A percentile compares a stretch with the other conserved stretches of the same genome.
Conservation (phyloP, 257 asterid genomes). For the Nicotiana tabacum region DNA sequence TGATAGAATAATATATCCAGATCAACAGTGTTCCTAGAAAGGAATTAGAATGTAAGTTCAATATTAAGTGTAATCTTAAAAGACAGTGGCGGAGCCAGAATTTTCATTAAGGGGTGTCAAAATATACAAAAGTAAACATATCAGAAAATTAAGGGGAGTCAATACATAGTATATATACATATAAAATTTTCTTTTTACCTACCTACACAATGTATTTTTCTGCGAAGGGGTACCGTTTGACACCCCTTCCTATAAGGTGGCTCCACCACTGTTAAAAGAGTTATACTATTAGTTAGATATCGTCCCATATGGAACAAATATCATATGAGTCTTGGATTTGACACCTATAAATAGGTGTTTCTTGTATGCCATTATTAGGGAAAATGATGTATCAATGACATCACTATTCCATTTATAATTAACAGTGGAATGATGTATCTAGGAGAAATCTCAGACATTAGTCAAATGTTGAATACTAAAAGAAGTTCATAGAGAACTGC, state of each 20-base stretch:
- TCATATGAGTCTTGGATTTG: conserved; percentile 4
- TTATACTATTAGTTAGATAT: not conserved
- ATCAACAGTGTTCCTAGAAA: not conserved
- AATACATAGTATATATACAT: too few relatives aligned
- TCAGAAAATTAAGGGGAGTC: too few relatives aligned
- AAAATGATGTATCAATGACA: not conserved
- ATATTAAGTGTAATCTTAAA: not conserved
- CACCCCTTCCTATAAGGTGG: too few relatives aligned
- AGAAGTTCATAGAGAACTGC: not conserved
- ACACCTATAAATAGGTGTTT: not conserved
- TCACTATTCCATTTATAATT: not conserved
- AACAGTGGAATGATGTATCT: not conserved
- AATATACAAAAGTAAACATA: too few relatives aligned
- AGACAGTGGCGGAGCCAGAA: too few relatives aligned
- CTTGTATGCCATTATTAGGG: not conserved
- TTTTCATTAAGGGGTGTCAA: too few relatives aligned
- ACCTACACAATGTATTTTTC: too few relatives aligned
- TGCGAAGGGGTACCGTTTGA: too few relatives aligned
- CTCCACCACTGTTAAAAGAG: not conserved
- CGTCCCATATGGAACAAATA: not conserved
- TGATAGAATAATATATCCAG: not conserved
- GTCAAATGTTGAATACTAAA: not conserved
- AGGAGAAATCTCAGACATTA: not conserved
- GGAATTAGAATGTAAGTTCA: not conserved
- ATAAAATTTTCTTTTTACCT: too few relatives aligned